A percentile compares a stretch with the other conserved stretches of the same genome.
phyloP scores from a whole-genome alignment of 2,329 filamentous ascomycete species.

The Fusarium cyanostomum region DNA sequence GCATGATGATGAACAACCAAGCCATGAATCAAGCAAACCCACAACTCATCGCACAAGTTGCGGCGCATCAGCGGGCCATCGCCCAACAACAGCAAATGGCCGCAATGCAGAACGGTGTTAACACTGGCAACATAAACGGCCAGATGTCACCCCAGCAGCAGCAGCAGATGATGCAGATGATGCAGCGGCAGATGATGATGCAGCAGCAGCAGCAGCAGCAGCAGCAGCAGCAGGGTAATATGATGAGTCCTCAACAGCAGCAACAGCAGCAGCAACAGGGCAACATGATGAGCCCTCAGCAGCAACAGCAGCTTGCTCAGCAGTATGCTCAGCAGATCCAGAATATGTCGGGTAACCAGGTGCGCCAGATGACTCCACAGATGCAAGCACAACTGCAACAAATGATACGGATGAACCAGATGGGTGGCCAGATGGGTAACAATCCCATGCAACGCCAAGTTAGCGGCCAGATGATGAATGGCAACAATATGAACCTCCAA shows the following conservation, averaged over 20 bases:
- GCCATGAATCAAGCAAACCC: slow-evolving; percentile 52
- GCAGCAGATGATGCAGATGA: slow-evolving; percentile 50
- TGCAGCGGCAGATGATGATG: slow-evolving; percentile 51
- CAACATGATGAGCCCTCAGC: slow-evolving; percentile 54
- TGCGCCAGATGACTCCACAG: slow-evolving; percentile 48
- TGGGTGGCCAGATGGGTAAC: slow-evolving; percentile 44
- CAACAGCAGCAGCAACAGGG: slow-evolving; percentile 51
- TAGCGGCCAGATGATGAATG: slow-evolving; percentile 54
- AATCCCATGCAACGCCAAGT: slow-evolving; percentile 46
- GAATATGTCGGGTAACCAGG: slow-evolving; percentile 51
- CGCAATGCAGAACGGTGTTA: slow-evolving; percentile 51
- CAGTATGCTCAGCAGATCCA: slow-evolving; percentile 57
- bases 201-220: slow-evolving; percentile 54
- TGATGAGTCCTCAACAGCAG: slow-evolving; percentile 53
- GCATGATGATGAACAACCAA: slow-evolving; percentile 63
- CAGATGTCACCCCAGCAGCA: slow-evolving; percentile 53
- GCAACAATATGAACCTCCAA: slow-evolving; percentile 53
- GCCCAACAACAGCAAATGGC: slow-evolving; percentile 58
- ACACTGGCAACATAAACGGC: slow-evolving; percentile 50
- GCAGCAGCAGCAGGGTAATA: slow-evolving; percentile 50
- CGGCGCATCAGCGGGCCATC: slow-evolving; percentile 58
- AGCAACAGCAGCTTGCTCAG: slow-evolving; percentile 55
- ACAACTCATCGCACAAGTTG: slow-evolving; percentile 57
- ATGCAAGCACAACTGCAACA: slow-evolving; percentile 51
- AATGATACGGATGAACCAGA: slow-evolving; percentile 49